Evolutionary conservation across 2,329 filamentous ascomycete genomes (phyloP).

Genomic region (Colletotrichum noveboracense): DNA sequence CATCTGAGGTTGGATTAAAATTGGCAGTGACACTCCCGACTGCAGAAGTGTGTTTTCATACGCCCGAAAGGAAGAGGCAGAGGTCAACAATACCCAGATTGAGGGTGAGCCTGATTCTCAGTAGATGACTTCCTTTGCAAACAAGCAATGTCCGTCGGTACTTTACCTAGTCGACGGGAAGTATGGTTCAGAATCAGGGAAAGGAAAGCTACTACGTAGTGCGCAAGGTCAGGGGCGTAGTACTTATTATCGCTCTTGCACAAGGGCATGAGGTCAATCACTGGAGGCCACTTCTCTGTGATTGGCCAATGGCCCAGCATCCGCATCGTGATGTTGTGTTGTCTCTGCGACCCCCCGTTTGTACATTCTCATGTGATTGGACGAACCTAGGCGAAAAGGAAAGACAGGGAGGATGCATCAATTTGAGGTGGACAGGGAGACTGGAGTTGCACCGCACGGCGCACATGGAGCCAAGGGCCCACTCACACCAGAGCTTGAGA

Average conservation of each 20-base stretch:
- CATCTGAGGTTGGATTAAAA: background rate
- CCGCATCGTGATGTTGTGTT: background rate
- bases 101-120: background rate
- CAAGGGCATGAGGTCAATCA: slow-evolving; percentile 8
- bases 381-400: background rate
- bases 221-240: background rate
- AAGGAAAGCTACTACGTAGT: background rate
- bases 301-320: background rate
- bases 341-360: background rate
- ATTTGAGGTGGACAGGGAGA: background rate
- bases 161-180: background rate
- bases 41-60: background rate
- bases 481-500: background rate
- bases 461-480: background rate
- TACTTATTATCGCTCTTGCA: background rate
- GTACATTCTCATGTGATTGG: background rate
- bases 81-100: background rate
- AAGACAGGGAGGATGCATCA: background rate
- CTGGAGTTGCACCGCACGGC: background rate
- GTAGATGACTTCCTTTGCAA: background rate
- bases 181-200: background rate
- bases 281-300: background rate
- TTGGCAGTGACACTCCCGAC: background rate
- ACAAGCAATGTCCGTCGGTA: background rate
- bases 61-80: background rate